Base-by-base conservation (phyloP, 345 rosid species). In the Garcia nutans region DNA sequence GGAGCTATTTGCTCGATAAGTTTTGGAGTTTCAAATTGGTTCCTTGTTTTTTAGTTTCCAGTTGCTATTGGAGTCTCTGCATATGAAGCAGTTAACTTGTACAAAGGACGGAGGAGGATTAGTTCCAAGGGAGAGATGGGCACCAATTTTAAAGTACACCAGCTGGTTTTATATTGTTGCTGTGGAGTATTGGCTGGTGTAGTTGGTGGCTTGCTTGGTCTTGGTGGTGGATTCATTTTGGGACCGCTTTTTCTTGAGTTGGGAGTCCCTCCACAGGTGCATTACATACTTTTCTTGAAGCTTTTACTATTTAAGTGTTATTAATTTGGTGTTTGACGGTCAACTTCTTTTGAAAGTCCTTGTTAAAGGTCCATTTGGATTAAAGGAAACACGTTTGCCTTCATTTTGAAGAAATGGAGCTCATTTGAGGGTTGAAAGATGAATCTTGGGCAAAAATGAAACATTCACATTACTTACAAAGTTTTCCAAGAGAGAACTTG, bases 141-240 rank as follows among this genome's bases (percentile, higher is more conserved):
- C 70, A 76, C 87, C 56, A 75, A 73, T 75, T 78, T 77, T 12
- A 78, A 76, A 31, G 82, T 88, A 22, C 73, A 66, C 58, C 93
- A 90, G 82, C 85, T 92, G 68, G 74, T 84, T 58, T 74, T 80
- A 45, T 92, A 92, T 69, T 90, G 93, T 75, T 52, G 74, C 52
- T 81, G 81, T 17, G 97, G 97, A 13, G 70, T 89, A 68, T 24
- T 89, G 28, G 97, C 95, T 23, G 97, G 94, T 11, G 5, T 92
- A 19, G 94, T 92, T 8, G 94, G 94, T 65, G 97, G 97, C 15
- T 81, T 92, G 64, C 92, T 91, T 37, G 97, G 97, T 71, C 80
- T 91, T 72, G 94, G 94, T 9, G 97, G 97, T 77, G 95, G 95
- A 61, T 92, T 90, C 82, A 90, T 90, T 60, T 85, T 89, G 90